These are phyloP conservation scores for button mushroom (Agaricus bisporus) DNA, from an alignment of 768 basidiomycete genomes.

Conservation along the genomic window DNA sequence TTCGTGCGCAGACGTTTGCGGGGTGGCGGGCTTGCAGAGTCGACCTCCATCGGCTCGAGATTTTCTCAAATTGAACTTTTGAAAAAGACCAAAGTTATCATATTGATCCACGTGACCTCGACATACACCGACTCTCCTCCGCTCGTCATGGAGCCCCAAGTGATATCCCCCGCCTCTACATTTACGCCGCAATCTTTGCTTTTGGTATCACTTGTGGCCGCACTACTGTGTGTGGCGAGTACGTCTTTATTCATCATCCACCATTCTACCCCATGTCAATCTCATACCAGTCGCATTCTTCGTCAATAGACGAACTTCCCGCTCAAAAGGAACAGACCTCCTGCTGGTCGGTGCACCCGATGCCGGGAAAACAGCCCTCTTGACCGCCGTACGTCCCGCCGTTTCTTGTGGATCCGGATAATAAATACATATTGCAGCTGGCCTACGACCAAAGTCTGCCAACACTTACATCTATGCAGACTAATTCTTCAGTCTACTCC, in stretches of 20 bases:
- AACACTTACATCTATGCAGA: slow-evolving; percentile 75
- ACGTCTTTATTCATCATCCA: slow-evolving; percentile 16
- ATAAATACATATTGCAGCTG: slow-evolving; percentile 37
- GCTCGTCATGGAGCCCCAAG: slow-evolving; percentile 22
- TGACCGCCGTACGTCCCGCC: slow-evolving; percentile 51
- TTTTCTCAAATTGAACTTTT: too few species aligned
- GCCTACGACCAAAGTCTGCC: slow-evolving; percentile 56
- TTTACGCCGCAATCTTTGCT: slow-evolving; percentile 34
- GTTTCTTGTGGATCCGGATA: background rate
- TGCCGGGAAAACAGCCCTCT: slow-evolving; percentile 75
- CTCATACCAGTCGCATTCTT: slow-evolving; percentile 34
- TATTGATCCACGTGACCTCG: too few species aligned
- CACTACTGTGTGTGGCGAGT: slow-evolving; percentile 39
- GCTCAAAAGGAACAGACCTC: slow-evolving; percentile 50
- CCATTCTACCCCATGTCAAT: background rate
- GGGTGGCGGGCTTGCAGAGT: slow-evolving; percentile 22
- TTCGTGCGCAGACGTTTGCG: slow-evolving; percentile 2
- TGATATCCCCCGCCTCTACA: slow-evolving; percentile 25
- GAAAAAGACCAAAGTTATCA: too few species aligned
- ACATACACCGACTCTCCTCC: too few species aligned
- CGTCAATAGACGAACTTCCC: slow-evolving; percentile 36
- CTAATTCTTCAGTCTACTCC: slow-evolving; percentile 47
- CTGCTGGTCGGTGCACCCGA: slow-evolving; percentile 72
- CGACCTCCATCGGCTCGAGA: slow-evolving; percentile 14
- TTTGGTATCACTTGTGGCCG: slow-evolving; percentile 37